A percentile compares a stretch with the other conserved stretches of the same genome.
Conservation (phyloP, 2,329 filamentous ascomycete species). For the Botryosphaeria dothidea region DNA sequence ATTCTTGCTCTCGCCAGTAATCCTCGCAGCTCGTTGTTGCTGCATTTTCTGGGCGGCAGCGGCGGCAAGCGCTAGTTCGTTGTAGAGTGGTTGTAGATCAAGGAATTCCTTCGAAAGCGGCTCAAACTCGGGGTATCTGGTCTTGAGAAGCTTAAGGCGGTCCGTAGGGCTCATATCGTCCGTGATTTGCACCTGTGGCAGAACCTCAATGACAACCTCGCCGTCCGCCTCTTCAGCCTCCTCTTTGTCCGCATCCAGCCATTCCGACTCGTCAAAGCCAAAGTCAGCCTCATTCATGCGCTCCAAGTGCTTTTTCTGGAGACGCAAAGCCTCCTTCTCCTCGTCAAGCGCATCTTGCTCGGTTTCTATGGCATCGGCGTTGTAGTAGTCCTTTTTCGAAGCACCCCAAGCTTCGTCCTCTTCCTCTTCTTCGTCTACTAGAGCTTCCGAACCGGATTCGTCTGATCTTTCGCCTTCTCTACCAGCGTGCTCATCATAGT, state of each 20-base stretch:
- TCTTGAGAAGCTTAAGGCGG: constrained; percentile 70
- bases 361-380: constrained; percentile 75
- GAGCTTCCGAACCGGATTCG: constrained; percentile 34
- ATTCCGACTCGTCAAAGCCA: constrained; percentile 86
- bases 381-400: constrained; percentile 88
- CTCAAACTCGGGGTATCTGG: constrained; percentile 90
- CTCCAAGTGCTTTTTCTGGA: constrained; percentile 88
- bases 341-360: constrained; percentile 81
- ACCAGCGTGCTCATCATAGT: constrained; percentile 39
- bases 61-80: constrained; percentile 61
- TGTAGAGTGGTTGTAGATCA: constrained; percentile 63
- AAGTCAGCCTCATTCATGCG: constrained; percentile 92
- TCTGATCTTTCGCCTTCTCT: constrained; percentile 26
- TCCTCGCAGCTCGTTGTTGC: constrained; percentile 20
- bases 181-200: constrained; percentile 80
- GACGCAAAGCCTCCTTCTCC: constrained; percentile 81
- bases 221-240: constrained; percentile 44
- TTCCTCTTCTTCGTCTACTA: constrained; percentile 57
- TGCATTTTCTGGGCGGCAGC: constrained; percentile 53
- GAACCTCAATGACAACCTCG: constrained; percentile 77
- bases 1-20: constrained; percentile 26
- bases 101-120: constrained; percentile 79
- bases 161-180: constrained; percentile 77
- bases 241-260: constrained; percentile 61
- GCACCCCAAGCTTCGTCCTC: constrained; percentile 78